Base-by-base conservation (phyloP, 345 rosid genomes). In the Arabidopsis suecica region DNA sequence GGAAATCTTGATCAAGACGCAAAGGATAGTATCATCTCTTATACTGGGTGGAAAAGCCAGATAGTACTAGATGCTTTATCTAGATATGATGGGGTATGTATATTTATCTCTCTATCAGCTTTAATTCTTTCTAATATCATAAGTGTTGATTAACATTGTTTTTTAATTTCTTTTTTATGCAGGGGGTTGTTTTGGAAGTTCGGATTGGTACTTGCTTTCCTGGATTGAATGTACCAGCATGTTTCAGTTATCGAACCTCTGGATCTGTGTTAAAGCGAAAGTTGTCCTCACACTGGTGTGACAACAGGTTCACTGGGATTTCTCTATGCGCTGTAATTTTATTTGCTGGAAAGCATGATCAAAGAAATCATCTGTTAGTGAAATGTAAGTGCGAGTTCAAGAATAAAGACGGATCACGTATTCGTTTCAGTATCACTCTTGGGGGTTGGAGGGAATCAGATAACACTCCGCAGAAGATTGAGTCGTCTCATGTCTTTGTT, bases 401-500 rank as follows among this genome's bases (percentile, higher is more conserved):
- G 0, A 7, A 34, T 7, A 5, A 36, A 67, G 60, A 51, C 3
- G 0, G 1, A 33, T 33, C 5, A 33, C 5, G 34, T 36, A 36
- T 6, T 4, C 41, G 6, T 3, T 55, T 65, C 22, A 30, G 5
- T 1, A 55, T 7, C 64, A 44, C 14, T 5, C 0, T 55, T 42
- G 71, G 65, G 1, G 2, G 64, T 20, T 73, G 78, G 78, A 65
- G 44, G 14, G 48, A 33, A 22, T 6, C 38, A 48, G 10, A 48
- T 18, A 54, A 33, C 13, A 45, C 28, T 6, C 20, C 8, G 0
- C 0, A 0, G 16, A 45, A n/a, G 16, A 55, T 10, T 20, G 71
- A 33, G 2, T 2, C 66, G 1, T 20, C 63, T 34, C 78, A 65
- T 56, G 57, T 65, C 37, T 55, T 73, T 55, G n/a, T 73, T 64